Conservation (phyloP, 1,284 basidiomycete species). For the Moniliella sp. region DNA sequence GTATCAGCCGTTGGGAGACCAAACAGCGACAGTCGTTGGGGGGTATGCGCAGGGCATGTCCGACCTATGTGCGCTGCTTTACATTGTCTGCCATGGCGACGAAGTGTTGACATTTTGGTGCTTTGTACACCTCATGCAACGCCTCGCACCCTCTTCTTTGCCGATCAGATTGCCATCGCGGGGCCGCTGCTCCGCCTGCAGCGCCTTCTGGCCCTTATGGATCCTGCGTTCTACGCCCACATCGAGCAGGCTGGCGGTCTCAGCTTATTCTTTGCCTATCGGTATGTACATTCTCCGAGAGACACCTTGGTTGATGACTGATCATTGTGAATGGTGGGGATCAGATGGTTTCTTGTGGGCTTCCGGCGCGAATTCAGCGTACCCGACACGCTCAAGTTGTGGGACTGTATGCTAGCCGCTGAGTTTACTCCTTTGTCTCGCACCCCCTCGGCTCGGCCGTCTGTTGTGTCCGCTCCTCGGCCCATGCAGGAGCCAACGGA, state of each 20-base stretch:
- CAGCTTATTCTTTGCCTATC: conserved; percentile 94
- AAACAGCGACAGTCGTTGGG: no score
- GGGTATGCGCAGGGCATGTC: conserved; percentile 86
- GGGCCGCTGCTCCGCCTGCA: conserved; percentile 70
- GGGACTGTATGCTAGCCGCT: conserved; percentile 44
- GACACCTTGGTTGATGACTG: not conserved
- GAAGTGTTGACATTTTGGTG: conserved; percentile 84
- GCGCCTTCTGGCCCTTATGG: conserved; percentile 72
- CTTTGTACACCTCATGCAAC: conserved; percentile 78
- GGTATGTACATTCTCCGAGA: conserved; percentile 39
- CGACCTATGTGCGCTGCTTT: conserved; percentile 77
- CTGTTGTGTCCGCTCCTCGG: no score
- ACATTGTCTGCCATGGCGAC: conserved; percentile 69
- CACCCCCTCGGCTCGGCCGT: no score
- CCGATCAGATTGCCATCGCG: conserved; percentile 96
- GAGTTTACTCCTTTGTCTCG: conserved; percentile 4
- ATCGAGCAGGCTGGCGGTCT: conserved; percentile 67
- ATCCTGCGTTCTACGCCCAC: conserved; percentile 45
- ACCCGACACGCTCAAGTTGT: conserved; percentile 62
- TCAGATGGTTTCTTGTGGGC: conserved; percentile 25
- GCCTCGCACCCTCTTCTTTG: conserved; percentile 83
- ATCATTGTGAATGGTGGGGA: conserved; percentile 1
- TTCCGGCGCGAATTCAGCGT: conserved; percentile 92
- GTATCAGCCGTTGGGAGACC: no score
- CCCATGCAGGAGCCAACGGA: no score